Conservation (phyloP, 345 rosid species). For the Bretschneidera sinensis region DNA sequence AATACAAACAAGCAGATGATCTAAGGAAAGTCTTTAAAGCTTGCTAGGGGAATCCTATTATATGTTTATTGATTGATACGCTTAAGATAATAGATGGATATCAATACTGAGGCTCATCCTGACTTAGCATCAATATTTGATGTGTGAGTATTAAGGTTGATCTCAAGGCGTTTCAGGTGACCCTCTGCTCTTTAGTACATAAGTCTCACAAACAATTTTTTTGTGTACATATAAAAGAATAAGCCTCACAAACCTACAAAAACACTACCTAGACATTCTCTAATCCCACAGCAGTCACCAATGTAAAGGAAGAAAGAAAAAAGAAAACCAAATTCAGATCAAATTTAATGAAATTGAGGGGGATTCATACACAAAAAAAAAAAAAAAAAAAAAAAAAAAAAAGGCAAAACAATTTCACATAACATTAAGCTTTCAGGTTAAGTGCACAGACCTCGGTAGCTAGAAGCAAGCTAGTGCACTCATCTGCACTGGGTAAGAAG, state of each 20-base stretch:
- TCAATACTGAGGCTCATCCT: not conserved
- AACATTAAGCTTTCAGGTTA: not conserved
- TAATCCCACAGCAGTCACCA: too few species aligned
- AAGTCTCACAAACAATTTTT: too few species aligned
- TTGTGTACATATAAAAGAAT: too few species aligned
- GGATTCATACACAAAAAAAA: not conserved
- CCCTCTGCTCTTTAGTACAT: too few species aligned
- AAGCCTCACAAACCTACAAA: too few species aligned
- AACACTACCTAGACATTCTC: too few species aligned
- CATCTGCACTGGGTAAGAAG: constrained; percentile 82
- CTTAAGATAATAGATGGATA: not conserved
- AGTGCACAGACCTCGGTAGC: constrained; percentile 69
- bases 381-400: too few species aligned
- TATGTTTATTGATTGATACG: too few species aligned
- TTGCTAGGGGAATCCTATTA: not conserved
- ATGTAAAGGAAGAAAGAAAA: too few species aligned
- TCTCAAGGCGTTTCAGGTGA: too few species aligned
- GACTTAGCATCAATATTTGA: not conserved
- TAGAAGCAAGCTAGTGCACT: constrained; percentile 86
- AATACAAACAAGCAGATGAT: not conserved
- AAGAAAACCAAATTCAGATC: too few species aligned
- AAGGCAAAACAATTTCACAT: not conserved
- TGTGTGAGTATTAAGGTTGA: not conserved
- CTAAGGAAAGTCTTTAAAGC: not conserved
- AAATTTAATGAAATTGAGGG: too few species aligned